phyloP scores from a whole-genome alignment of 164 flowering plant species.

The Magnolia kwangsiensis region DNA sequence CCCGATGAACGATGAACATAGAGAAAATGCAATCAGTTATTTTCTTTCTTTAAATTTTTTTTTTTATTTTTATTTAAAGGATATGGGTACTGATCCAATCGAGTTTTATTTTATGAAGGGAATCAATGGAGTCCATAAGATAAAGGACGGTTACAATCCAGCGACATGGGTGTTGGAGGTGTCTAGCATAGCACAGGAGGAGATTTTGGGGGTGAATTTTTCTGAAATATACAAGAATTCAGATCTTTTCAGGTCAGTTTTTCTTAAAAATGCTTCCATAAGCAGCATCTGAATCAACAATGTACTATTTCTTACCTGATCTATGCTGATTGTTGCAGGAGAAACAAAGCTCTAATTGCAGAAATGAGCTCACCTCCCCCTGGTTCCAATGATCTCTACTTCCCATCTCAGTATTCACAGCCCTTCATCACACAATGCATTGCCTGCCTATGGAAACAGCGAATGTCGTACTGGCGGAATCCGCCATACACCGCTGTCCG shows the following conservation, averaged over 20 bases:
- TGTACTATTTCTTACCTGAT: background rate
- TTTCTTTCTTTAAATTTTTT: too few relatives aligned
- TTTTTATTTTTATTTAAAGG: too few relatives aligned
- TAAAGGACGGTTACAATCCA: conserved; percentile 41
- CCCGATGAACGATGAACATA: too few relatives aligned
- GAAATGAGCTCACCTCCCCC: conserved; percentile 43
- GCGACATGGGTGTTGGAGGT: conserved; percentile 54
- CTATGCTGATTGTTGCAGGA: conserved; percentile 23
- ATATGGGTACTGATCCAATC: too few relatives aligned
- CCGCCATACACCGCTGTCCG: conserved; percentile 51
- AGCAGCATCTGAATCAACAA: background rate
- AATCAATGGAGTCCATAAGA: conserved; percentile 31
- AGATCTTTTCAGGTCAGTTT: background rate
- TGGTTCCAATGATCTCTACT: conserved; percentile 44
- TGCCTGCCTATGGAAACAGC: conserved; percentile 58
- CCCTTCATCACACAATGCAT: conserved; percentile 42
- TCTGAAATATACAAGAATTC: conserved; percentile 25
- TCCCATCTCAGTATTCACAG: conserved; percentile 40
- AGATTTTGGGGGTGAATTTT: conserved; percentile 26
- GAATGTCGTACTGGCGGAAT: conserved; percentile 51
- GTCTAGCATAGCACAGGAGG: conserved; percentile 32
- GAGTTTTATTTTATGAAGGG: conserved; percentile 21
- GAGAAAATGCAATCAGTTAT: too few relatives aligned
- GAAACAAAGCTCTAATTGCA: conserved; percentile 43
- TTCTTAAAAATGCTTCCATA: background rate